Evolutionary conservation across 2,329 filamentous ascomycete species (phyloP).

Genomic region (Didymella pinodella): DNA sequence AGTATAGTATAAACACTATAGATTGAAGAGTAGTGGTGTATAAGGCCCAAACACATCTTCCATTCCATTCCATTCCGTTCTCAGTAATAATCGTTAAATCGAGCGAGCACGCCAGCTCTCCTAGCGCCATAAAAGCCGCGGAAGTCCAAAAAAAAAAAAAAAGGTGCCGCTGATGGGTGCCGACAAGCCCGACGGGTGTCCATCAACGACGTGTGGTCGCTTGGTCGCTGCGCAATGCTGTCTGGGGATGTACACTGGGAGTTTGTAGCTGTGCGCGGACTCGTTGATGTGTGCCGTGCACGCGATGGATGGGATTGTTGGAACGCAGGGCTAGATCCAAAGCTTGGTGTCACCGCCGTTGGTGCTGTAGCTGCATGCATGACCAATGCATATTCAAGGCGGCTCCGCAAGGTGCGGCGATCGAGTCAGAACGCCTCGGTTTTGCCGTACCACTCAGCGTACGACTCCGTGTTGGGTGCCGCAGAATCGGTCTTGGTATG

Average conservation of each 20-base stretch:
- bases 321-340: constrained; percentile 8
- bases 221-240: constrained; percentile 17
- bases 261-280: background rate
- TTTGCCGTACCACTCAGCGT: constrained; percentile 42
- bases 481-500: constrained; percentile 30
- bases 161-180: constrained; percentile 4
- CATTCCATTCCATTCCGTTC: background rate
- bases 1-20: constrained; percentile 37
- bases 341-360: constrained; percentile 4
- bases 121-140: background rate
- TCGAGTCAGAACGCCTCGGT: constrained; percentile 20
- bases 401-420: background rate
- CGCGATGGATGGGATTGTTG: constrained; percentile 4
- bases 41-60: constrained; percentile 33
- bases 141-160: constrained; percentile 6
- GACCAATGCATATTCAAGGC: constrained; percentile 1
- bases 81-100: background rate
- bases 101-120: background rate
- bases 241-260: constrained; percentile 15
- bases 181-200: background rate
- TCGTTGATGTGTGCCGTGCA: constrained; percentile 9
- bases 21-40: constrained; percentile 29
- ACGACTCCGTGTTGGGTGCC: constrained; percentile 35
- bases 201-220: constrained; percentile 2
- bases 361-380: constrained; percentile 5